phyloP scores from a whole-genome alignment of 106 monocot species.

The Dendrobium catenatum region DNA sequence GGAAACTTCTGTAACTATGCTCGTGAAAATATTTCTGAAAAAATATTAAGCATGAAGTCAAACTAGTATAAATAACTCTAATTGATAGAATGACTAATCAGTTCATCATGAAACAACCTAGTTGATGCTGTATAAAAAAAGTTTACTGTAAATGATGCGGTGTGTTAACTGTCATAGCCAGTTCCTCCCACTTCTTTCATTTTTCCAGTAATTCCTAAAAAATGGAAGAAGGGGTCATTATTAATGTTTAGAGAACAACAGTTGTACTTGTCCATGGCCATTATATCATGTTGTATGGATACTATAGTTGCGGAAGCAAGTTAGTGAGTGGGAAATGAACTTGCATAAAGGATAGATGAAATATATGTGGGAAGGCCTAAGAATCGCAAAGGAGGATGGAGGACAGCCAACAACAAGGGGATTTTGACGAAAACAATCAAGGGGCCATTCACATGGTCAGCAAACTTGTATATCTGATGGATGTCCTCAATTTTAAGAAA shows the following conservation, averaged over 20 bases:
- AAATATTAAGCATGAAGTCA: background rate
- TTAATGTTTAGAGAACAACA: background rate
- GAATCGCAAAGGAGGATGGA: background rate
- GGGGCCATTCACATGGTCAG: too few species aligned
- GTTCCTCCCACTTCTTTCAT: background rate
- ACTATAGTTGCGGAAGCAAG: background rate
- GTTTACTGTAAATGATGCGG: background rate
- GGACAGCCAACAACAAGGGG: background rate
- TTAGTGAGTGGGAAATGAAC: background rate
- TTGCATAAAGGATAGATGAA: background rate
- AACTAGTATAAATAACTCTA: background rate
- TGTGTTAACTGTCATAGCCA: background rate
- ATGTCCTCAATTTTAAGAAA: background rate
- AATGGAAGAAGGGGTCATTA: background rate
- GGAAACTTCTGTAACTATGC: background rate
- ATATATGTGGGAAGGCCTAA: background rate
- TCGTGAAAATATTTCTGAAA: background rate
- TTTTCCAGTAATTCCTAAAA: background rate
- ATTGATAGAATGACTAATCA: background rate
- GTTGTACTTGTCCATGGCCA: background rate
- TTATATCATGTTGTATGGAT: background rate
- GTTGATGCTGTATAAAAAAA: background rate
- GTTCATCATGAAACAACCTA: background rate
- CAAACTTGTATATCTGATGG: too few species aligned
- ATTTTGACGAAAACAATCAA: background rate